Conservation (phyloP, 148 eudicot species). For the Rhododendron griersonianum region DNA sequence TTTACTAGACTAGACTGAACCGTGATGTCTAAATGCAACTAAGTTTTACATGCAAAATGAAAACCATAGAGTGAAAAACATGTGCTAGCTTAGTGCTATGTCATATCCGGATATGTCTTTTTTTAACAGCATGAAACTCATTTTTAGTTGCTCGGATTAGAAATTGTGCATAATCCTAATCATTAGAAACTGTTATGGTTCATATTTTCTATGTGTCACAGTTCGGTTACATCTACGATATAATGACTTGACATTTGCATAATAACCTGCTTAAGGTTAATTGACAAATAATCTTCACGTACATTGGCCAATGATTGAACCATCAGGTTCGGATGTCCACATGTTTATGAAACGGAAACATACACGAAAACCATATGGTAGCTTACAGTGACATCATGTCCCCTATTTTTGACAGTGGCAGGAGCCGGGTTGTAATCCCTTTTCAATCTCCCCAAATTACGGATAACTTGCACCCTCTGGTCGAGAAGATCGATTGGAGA, state of each 20-base stretch:
- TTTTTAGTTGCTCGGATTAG: background rate
- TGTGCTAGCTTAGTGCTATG: background rate
- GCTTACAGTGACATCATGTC: conserved; percentile 39
- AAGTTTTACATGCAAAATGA: background rate
- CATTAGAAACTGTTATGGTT: background rate
- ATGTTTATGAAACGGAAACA: background rate
- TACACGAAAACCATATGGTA: background rate
- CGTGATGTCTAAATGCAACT: background rate
- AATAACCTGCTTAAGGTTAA: background rate
- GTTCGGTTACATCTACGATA: background rate
- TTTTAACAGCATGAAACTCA: too few species aligned
- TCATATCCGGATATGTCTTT: background rate
- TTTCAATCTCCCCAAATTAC: conserved; percentile 12
- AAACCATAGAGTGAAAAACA: background rate
- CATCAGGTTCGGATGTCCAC: background rate
- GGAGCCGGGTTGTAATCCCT: conserved; percentile 26
- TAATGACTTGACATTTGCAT: background rate
- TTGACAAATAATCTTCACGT: background rate
- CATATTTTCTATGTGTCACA: background rate
- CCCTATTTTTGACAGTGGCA: conserved; percentile 27
- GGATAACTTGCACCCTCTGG: conserved; percentile 8
- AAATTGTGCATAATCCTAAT: background rate
- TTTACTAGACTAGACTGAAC: background rate
- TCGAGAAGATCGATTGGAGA: conserved; percentile 36
- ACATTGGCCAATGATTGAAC: background rate